These are phyloP conservation scores for Pythium sp. DNA, from an alignment of 352 stramenopile species.

Conservation along the genomic window DNA sequence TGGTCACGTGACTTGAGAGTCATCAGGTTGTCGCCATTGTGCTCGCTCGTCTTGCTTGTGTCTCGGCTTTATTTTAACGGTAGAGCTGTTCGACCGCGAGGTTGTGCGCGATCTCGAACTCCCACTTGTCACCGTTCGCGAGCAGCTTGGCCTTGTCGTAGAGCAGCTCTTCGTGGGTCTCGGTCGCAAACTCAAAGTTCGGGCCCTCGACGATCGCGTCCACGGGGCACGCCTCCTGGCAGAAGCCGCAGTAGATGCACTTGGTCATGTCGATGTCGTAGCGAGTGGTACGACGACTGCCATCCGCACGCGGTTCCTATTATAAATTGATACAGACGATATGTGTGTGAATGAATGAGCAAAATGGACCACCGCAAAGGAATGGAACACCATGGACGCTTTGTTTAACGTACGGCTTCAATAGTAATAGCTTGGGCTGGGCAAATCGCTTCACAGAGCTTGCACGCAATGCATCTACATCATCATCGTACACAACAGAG, in stretches of 20 bases:
- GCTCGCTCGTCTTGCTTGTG: background rate
- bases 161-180: constrained; percentile 99
- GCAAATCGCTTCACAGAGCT: constrained; percentile 99
- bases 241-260: constrained; percentile 99
- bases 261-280: constrained; percentile 99
- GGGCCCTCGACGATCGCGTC: constrained; percentile 99
- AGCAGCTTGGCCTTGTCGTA: constrained; percentile 99
- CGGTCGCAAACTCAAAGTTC: constrained; percentile 99
- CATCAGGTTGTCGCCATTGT: background rate
- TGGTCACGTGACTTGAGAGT: background rate
- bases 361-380: constrained; percentile 15
- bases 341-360: background rate
- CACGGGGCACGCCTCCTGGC: constrained; percentile 95
- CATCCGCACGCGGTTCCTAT: constrained; percentile 95
- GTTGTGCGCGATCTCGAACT: constrained; percentile 99
- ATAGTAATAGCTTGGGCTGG: constrained; percentile 99
- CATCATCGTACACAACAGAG: constrained; percentile 14
- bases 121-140: constrained; percentile 99
- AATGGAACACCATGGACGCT: background rate
- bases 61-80: constrained; percentile 77
- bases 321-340: constrained; percentile 7
- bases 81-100: constrained; percentile 98
- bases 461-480: constrained; percentile 98
- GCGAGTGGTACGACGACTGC: constrained; percentile 96
- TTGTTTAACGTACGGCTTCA: constrained; percentile 80